These are phyloP conservation scores for Xylaria acuta DNA, from an alignment of 495 filamentous ascomycete genomes.

Conservation along the genomic window DNA sequence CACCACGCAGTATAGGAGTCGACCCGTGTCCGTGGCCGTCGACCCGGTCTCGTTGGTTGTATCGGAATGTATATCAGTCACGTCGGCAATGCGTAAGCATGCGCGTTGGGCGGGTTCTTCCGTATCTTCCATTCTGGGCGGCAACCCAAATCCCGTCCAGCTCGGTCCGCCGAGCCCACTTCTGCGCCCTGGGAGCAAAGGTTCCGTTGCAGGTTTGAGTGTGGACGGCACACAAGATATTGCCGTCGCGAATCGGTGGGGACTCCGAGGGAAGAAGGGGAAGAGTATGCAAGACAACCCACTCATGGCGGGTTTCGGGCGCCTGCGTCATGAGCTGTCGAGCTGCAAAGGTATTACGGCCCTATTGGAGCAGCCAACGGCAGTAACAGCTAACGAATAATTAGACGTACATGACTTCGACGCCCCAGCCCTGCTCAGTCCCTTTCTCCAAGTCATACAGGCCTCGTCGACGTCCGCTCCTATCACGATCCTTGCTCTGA, in stretches of 20 bases:
- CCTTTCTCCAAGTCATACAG: conserved; percentile 96
- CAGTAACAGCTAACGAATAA: conserved; percentile 20
- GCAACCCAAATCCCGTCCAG: conserved; percentile 64
- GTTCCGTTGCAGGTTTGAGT: conserved; percentile 30
- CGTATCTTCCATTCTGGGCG: conserved; percentile 93
- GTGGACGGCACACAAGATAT: conserved; percentile 48
- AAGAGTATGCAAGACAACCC: conserved; percentile 99
- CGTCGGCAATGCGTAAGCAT: conserved; percentile 97
- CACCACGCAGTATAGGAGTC: conserved; percentile 56
- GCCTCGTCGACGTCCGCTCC: conserved; percentile 95
- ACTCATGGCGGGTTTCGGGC: conserved; percentile 92
- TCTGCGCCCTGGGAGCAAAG: conserved; percentile 43
- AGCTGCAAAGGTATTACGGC: conserved; percentile 76
- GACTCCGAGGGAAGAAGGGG: conserved; percentile 92
- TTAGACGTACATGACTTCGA: conserved; percentile 88
- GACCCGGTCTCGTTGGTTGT: conserved; percentile 95
- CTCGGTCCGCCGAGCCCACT: conserved; percentile 51
- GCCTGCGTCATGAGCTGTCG: conserved; percentile 85
- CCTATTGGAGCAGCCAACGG: not conserved
- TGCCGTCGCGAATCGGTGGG: conserved; percentile 71
- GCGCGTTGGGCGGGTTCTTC: conserved; percentile 95
- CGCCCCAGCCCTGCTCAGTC: conserved; percentile 86
- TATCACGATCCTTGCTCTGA: conserved; percentile 91
- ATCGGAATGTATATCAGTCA: conserved; percentile 98
- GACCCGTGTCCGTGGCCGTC: conserved; percentile 76